These are phyloP conservation scores for Schizosaccharomyces pombe DNA, from an alignment of 805 yeast species.

Conservation along the genomic window ASM294v3 CU329670.1:3064001-3064500, in stretches of 20 bases:
- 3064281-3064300: slow-evolving; percentile 82
- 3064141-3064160: slow-evolving; percentile 34
- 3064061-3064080: slow-evolving; percentile 76
- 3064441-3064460: slow-evolving; percentile 30
- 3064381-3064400: slow-evolving; percentile 45
- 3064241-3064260: slow-evolving; percentile 76
- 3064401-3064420: slow-evolving; percentile 49
- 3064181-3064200: slow-evolving; percentile 67
- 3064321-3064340: slow-evolving; percentile 72
- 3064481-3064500: slow-evolving; percentile 51
- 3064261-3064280: slow-evolving; percentile 62
- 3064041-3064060: slow-evolving; percentile 74
- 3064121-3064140: slow-evolving; percentile 92
- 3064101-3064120: slow-evolving; percentile 94
- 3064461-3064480: slow-evolving; percentile 63
- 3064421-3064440: slow-evolving; percentile 52
- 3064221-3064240: slow-evolving; percentile 50
- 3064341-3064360: slow-evolving; percentile 97
- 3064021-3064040: slow-evolving; percentile 64
- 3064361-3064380: slow-evolving; percentile 70
- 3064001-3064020: slow-evolving; percentile 57
- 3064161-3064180: slow-evolving; percentile 43
- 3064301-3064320: slow-evolving; percentile 87
- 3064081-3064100: slow-evolving; percentile 57
- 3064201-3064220: slow-evolving; percentile 88